Percentiles rank a stretch among this genome's conserved stretches.
Evolutionary conservation across 2,329 filamentous ascomycete genomes (phyloP).

Genomic region (Coniochaeta ligniaria): DNA sequence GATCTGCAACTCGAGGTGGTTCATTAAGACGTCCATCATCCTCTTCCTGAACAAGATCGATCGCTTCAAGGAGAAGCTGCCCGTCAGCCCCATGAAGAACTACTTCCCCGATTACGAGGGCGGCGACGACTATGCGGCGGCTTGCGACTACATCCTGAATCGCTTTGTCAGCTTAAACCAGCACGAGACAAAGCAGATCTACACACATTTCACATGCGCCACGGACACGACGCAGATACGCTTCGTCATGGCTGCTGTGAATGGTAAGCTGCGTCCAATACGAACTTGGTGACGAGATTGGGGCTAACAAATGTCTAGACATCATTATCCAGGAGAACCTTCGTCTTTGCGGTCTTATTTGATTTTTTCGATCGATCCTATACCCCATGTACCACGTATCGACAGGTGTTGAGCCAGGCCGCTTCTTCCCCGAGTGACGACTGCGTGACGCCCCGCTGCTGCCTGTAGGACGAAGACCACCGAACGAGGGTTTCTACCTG

Average conservation of each 20-base stretch:
- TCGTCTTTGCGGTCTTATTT: conserved; percentile 93
- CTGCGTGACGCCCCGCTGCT: not conserved
- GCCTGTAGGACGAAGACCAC: not conserved
- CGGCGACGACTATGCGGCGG: conserved; percentile 88
- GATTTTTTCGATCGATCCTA: conserved; percentile 31
- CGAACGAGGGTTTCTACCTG: not conserved
- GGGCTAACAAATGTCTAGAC: conserved; percentile 54
- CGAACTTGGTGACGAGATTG: not conserved
- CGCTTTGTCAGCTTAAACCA: conserved; percentile 97
- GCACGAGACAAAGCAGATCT: conserved; percentile 99
- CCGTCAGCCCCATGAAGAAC: conserved; percentile 76
- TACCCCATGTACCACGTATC: conserved; percentile 8
- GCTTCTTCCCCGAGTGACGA: conserved; percentile 1
- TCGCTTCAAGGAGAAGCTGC: conserved; percentile 80
- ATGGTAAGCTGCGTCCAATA: conserved; percentile 55
- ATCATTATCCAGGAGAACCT: conserved; percentile 99
- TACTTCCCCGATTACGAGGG: conserved; percentile 91
- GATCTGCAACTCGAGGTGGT: conserved; percentile 84
- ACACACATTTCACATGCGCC: conserved; percentile 98
- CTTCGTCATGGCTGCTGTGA: conserved; percentile 99
- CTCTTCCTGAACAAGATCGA: conserved; percentile 89
- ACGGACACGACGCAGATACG: conserved; percentile 98
- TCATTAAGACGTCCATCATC: conserved; percentile 84
- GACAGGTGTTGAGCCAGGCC: not conserved
- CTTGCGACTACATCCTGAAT: conserved; percentile 98